Percentiles rank a stretch among this genome's conserved stretches.
These are phyloP conservation scores for Cercospora sesami DNA, from an alignment of 2,329 filamentous ascomycete species.

Conservation along the genomic window DNA sequence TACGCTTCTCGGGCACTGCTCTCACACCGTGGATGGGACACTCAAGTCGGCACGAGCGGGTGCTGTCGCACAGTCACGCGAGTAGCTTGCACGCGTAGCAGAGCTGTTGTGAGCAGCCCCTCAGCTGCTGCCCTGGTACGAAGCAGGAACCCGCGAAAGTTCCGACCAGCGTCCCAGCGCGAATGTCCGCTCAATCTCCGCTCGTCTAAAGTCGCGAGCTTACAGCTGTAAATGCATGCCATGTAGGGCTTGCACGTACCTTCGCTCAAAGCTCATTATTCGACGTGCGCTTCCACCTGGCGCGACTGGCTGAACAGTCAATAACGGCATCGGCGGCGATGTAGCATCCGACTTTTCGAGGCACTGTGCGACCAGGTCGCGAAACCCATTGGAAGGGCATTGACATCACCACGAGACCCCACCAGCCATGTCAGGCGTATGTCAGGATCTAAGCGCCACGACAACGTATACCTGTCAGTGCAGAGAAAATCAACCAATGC, in stretches of 20 bases:
- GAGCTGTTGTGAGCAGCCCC: background rate
- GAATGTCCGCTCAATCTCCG: background rate
- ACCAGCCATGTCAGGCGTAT: background rate
- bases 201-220: background rate
- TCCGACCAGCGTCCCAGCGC: background rate
- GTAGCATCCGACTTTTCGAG: background rate
- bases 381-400: background rate
- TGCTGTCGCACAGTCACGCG: background rate
- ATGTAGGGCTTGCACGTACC: background rate
- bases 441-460: background rate
- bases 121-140: background rate
- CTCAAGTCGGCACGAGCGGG: constrained; percentile 3
- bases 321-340: background rate
- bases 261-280: background rate
- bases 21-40: background rate
- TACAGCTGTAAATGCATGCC: background rate
- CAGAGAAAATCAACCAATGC: background rate
- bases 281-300: background rate
- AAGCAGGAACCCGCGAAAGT: constrained; percentile 4
- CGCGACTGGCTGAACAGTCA: background rate
- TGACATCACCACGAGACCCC: background rate
- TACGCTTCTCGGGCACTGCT: constrained; percentile 7
- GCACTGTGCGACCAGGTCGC: background rate
- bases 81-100: background rate
- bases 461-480: background rate